Evolutionary conservation across 768 basidiomycete genomes (phyloP).

Genomic region (Serendipita sp.): DNA sequence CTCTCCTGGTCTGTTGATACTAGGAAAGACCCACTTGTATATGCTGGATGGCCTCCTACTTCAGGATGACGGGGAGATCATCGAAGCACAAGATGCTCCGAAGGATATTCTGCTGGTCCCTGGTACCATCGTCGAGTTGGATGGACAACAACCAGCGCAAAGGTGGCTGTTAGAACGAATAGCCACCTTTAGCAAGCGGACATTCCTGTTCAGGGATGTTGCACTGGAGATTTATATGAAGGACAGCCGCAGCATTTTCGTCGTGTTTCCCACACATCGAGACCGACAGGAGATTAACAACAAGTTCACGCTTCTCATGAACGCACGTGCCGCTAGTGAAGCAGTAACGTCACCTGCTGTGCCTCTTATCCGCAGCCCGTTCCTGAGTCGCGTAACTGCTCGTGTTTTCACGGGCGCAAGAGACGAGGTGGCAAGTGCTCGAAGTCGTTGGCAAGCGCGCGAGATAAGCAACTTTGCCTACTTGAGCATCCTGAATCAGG

Average conservation of each 20-base stretch:
- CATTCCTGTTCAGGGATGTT: conserved; percentile 82
- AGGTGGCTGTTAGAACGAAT: conserved; percentile 76
- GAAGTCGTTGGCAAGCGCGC: conserved; percentile 71
- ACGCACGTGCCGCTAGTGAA: conserved; percentile 20
- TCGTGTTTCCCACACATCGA: conserved; percentile 61
- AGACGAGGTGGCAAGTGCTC: conserved; percentile 56
- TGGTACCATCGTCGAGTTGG: conserved; percentile 66
- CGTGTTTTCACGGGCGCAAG: conserved; percentile 35
- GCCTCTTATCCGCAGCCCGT: conserved; percentile 36
- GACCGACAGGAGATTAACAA: conserved; percentile 46
- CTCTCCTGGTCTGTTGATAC: conserved; percentile 76
- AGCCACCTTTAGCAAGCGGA: conserved; percentile 59
- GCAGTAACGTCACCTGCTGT: conserved; percentile 33
- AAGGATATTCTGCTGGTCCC: conserved; percentile 68
- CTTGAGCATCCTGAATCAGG: conserved; percentile 75
- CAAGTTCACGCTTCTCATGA: conserved; percentile 33
- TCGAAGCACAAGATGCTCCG: conserved; percentile 77
- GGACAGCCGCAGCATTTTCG: conserved; percentile 74
- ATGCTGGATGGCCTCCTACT: conserved; percentile 84
- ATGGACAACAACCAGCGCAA: conserved; percentile 64
- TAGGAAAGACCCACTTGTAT: conserved; percentile 73
- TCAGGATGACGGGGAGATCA: conserved; percentile 72
- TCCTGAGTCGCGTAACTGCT: conserved; percentile 37
- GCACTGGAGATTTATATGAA: conserved; percentile 90
- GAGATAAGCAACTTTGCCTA: conserved; percentile 92